These are phyloP conservation scores for Marasmius fiardii DNA, from an alignment of 1,284 basidiomycete genomes.

Conservation along the genomic window DNA sequence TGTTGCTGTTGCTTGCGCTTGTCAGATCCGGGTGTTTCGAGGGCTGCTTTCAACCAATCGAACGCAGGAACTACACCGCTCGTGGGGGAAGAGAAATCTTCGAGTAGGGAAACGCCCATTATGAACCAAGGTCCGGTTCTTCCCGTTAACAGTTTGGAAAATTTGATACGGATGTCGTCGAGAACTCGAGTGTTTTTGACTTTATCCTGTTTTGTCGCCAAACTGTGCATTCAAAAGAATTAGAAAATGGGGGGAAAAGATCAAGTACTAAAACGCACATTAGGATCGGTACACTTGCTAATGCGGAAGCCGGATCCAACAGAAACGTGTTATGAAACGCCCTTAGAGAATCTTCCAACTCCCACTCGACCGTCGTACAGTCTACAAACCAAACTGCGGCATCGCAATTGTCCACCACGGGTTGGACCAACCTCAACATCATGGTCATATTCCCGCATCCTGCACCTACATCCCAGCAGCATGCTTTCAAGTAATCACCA, in stretches of 20 bases:
- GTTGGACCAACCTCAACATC: too few species aligned
- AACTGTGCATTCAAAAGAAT: constrained; percentile 18
- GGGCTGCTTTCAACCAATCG: constrained; percentile 30
- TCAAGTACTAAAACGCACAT: constrained; percentile 11
- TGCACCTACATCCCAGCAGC: too few species aligned
- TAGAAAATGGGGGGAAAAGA: background rate
- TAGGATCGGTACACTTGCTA: constrained; percentile 13
- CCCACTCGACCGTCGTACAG: too few species aligned
- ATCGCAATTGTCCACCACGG: too few species aligned
- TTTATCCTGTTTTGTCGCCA: constrained; percentile 34
- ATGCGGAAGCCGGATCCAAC: background rate
- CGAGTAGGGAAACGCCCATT: constrained; percentile 21
- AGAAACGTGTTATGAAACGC: too few species aligned
- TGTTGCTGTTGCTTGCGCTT: too few species aligned
- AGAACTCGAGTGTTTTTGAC: constrained; percentile 23
- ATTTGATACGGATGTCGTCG: constrained; percentile 27
- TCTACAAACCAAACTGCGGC: too few species aligned
- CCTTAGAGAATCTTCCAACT: too few species aligned
- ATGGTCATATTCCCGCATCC: too few species aligned
- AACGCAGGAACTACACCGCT: constrained; percentile 33
- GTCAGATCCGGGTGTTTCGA: constrained; percentile 19
- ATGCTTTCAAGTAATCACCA: too few species aligned
- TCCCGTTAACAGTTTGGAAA: constrained; percentile 22
- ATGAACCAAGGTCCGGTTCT: constrained; percentile 20
- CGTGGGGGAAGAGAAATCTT: constrained; percentile 17